phyloP scores from a whole-genome alignment of 441 rosid species.

The Pelargonium australe region DNA sequence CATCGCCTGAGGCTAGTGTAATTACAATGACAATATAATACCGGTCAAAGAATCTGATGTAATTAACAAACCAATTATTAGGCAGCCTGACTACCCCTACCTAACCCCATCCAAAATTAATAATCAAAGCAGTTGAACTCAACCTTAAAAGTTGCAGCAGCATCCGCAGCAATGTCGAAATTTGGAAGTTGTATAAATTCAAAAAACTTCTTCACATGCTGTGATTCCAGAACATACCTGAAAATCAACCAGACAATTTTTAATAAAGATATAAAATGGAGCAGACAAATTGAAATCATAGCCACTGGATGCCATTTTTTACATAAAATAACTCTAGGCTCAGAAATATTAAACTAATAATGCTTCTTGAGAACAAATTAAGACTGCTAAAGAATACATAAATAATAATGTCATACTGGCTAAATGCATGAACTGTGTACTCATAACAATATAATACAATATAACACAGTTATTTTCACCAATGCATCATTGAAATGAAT shows the following conservation, averaged over 20 bases:
- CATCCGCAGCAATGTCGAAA: constrained; percentile 98
- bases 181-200: constrained; percentile 90
- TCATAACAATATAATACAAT: too few species aligned
- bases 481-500: too few species aligned
- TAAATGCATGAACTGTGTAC: too few species aligned
- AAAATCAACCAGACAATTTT: constrained; percentile 20
- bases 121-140: neutral
- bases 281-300: too few species aligned
- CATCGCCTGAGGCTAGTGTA: constrained; percentile 12
- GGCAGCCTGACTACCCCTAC: neutral
- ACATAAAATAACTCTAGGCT: too few species aligned
- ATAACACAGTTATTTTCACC: too few species aligned
- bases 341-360: too few species aligned
- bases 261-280: too few species aligned
- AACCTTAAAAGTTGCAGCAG: constrained; percentile 98
- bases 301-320: neutral
- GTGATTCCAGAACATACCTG: constrained; percentile 85
- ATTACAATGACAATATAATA: neutral
- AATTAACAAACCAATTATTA: neutral
- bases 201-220: constrained; percentile 78
- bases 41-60: neutral
- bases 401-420: too few species aligned
- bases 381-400: too few species aligned
- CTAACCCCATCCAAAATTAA: neutral
- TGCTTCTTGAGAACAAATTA: too few species aligned